Conservation (phyloP, 352 stramenopile species). For the Globisporangium spinosum region DNA sequence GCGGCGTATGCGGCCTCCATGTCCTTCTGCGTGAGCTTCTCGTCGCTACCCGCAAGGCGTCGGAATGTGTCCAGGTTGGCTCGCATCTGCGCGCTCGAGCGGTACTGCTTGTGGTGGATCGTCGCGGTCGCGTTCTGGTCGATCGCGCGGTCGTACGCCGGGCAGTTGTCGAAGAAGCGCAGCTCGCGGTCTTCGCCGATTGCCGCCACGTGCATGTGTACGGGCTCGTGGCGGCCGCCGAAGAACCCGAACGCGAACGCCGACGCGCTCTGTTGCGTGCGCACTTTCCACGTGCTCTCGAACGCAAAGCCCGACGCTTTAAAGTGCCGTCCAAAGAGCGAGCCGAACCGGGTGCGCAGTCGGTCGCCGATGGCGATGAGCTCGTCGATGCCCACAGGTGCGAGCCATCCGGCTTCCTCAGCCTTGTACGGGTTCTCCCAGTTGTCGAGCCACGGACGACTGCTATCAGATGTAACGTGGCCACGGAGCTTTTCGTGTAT, state of each 20-base stretch:
- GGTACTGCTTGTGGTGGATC: slow-evolving; percentile 53
- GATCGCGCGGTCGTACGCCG: slow-evolving; percentile 49
- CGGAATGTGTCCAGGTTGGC: slow-evolving; percentile 49
- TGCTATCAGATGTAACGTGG: neutral
- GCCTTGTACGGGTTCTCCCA: slow-evolving; percentile 57
- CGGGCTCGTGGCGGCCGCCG: slow-evolving; percentile 39
- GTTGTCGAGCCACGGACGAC: slow-evolving; percentile 29
- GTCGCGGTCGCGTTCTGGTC: slow-evolving; percentile 62
- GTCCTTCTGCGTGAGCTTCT: slow-evolving; percentile 43
- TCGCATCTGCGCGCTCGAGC: slow-evolving; percentile 45
- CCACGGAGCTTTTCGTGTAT: slow-evolving; percentile 37
- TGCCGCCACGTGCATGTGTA: slow-evolving; percentile 47
- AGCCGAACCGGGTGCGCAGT: slow-evolving; percentile 46
- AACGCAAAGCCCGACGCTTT: slow-evolving; percentile 44
- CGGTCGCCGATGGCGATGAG: slow-evolving; percentile 55
- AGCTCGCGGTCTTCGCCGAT: slow-evolving; percentile 59
- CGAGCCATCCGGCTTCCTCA: slow-evolving; percentile 47
- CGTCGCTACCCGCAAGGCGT: slow-evolving; percentile 2
- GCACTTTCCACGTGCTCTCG: slow-evolving; percentile 79
- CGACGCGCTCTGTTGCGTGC: slow-evolving; percentile 71
- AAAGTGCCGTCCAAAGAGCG: slow-evolving; percentile 24
- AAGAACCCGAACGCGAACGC: slow-evolving; percentile 80
- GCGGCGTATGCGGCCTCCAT: slow-evolving; percentile 74
- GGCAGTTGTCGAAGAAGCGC: slow-evolving; percentile 85
- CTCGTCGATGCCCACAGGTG: slow-evolving; percentile 49